phyloP scores from a whole-genome alignment of 2,329 filamentous ascomycete genomes.

The Stemphylium beticola region DNA sequence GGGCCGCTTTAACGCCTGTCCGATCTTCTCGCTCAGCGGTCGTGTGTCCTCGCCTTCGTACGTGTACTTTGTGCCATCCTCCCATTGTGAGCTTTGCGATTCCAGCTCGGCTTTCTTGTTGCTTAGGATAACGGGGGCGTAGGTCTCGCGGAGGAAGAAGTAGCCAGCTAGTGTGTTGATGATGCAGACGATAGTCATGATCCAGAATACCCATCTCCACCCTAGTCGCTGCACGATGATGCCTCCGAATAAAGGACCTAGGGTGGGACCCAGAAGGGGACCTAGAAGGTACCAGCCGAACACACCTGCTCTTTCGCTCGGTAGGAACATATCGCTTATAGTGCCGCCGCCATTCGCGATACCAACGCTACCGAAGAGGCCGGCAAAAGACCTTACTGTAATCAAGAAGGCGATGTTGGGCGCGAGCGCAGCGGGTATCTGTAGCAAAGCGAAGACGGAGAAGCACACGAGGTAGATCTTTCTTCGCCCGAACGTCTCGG shows the following conservation, averaged over 20 bases:
- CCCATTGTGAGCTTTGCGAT: slow-evolving; percentile 24
- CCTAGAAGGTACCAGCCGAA: slow-evolving; percentile 56
- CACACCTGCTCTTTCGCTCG: slow-evolving; percentile 53
- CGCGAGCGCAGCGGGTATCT: slow-evolving; percentile 56
- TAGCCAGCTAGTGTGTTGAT: slow-evolving; percentile 52
- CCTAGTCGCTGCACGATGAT: slow-evolving; percentile 53
- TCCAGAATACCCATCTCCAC: slow-evolving; percentile 59
- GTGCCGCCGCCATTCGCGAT: slow-evolving; percentile 60
- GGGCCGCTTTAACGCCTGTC: slow-evolving; percentile 49
- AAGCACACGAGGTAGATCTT: slow-evolving; percentile 56
- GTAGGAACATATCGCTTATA: slow-evolving; percentile 59
- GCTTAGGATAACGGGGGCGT: slow-evolving; percentile 51
- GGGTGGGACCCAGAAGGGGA: slow-evolving; percentile 51
- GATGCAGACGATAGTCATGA: slow-evolving; percentile 52
- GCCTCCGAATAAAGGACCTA: slow-evolving; percentile 54
- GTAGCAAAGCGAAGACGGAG: slow-evolving; percentile 53
- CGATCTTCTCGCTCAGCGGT: slow-evolving; percentile 47
- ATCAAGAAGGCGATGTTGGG: slow-evolving; percentile 57
- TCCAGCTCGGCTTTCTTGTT: slow-evolving; percentile 46
- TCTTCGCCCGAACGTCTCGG: slow-evolving; percentile 56
- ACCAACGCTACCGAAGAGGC: slow-evolving; percentile 59
- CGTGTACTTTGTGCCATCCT: slow-evolving; percentile 47
- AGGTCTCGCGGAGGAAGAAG: slow-evolving; percentile 55
- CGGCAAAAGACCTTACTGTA: slow-evolving; percentile 53
- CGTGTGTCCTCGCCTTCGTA: slow-evolving; percentile 52